phyloP scores from a whole-genome alignment of 192 early-diverging fungal species.

The Thamnidium elegans region DNA sequence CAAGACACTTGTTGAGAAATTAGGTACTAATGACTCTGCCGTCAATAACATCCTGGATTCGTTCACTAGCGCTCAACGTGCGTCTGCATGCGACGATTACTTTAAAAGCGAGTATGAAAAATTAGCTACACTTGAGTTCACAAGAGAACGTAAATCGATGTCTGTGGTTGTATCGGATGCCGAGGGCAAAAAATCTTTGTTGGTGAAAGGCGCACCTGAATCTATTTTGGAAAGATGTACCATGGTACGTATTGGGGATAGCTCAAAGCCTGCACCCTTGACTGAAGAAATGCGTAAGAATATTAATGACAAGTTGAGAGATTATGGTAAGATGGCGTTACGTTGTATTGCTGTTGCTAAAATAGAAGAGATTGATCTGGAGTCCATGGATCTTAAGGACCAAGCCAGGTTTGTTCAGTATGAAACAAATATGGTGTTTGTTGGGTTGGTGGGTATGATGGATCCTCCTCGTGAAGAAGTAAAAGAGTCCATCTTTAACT shows the following conservation, averaged over 20 bases:
- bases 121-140: constrained; percentile 83
- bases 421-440: constrained; percentile 88
- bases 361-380: constrained; percentile 65
- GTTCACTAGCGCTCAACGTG: constrained; percentile 54
- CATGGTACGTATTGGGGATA: constrained; percentile 47
- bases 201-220: constrained; percentile 97
- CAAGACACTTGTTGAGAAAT: constrained; percentile 88
- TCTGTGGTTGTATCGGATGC: constrained; percentile 70
- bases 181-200: constrained; percentile 39
- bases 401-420: constrained; percentile 63
- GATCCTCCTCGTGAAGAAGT: constrained; percentile 97
- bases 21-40: constrained; percentile 69
- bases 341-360: constrained; percentile 90
- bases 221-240: constrained; percentile 85
- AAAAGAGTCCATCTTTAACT: constrained; percentile 74
- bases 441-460: constrained; percentile 94
- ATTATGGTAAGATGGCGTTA: constrained; percentile 79
- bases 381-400: constrained; percentile 52
- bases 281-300: constrained; percentile 58
- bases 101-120: constrained; percentile 59
- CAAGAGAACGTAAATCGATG: constrained; percentile 98
- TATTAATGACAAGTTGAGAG: constrained; percentile 63
- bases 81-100: constrained; percentile 72
- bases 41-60: constrained; percentile 59
- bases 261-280: constrained; percentile 54